Evolutionary conservation across 169 alveolate species (phyloP), one percentile per base, ranked within the genome.

Genomic region (Plasmodium blacklocki): DNA sequence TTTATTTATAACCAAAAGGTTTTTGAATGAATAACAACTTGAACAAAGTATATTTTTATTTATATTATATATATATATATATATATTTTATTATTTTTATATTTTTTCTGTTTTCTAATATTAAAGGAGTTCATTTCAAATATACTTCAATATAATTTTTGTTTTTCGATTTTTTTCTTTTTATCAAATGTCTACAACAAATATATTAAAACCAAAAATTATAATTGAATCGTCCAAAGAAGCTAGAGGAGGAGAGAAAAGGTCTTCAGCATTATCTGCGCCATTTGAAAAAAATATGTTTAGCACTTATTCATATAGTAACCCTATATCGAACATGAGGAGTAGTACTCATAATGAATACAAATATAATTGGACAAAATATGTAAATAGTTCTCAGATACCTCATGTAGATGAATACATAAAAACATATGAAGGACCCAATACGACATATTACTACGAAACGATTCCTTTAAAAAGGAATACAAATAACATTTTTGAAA

Each of bases 401-500:
- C 54, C 4, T n/a, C 80, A 59, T 43, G 60, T 68, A 6, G 68
- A n/a, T 0, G 91, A 83, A 72, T 83, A 68, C 32, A 58, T 78
- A 21, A 78, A 58, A 68, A 83, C 86, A 15, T 67, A 21, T 70
- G 91, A 83, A 8, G 45, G 58, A 5, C 85, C 78, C 11, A 39
- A 21, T 32, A 64, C 50, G 19, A 12, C 59, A 26, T 56, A 15
- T 12, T 83, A 58, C 43, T 83, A 83, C 52, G 91, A 83, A 83
- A 23, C 85, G 47, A 56, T 83, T 47, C 91, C 91, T 19, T 67
- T 83, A 83, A 83, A 54, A 58, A 70, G 67, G 18, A 83, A 39
- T 49, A 83, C 85, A 59, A 83, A 83, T 32, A 83, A 83, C 15
- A 68, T 83, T 56, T 83, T 70, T 32, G 91, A 83, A 83, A 63